Conservation (phyloP, 495 filamentous ascomycete species). For the Lophium mytilinum region DNA sequence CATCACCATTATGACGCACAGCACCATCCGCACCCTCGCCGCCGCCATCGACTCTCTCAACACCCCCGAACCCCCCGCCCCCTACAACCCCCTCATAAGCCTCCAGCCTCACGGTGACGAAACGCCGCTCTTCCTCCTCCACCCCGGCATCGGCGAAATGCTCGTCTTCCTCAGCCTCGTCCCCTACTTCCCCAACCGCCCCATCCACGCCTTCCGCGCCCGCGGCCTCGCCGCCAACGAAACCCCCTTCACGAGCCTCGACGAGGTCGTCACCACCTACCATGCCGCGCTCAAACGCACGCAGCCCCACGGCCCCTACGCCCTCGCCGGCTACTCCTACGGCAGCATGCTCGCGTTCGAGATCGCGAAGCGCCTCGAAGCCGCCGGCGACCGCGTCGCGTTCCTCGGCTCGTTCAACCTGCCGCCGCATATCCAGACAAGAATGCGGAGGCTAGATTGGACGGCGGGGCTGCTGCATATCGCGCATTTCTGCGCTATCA, state of each 20-base stretch:
- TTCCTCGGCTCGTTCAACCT: conserved; percentile 38
- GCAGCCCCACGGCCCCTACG: conserved; percentile 50
- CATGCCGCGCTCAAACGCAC: conserved; percentile 34
- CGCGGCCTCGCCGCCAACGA: conserved; percentile 44
- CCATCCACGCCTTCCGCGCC: conserved; percentile 47
- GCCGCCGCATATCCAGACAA: conserved; percentile 46
- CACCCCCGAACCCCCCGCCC: neutral
- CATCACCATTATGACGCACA: conserved; percentile 37
- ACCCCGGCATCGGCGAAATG: conserved; percentile 50
- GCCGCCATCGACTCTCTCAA: conserved; percentile 19
- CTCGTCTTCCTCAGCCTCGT: conserved; percentile 48
- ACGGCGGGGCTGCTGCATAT: conserved; percentile 41
- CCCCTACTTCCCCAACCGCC: conserved; percentile 41
- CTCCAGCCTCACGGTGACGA: conserved; percentile 39
- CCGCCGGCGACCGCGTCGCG: conserved; percentile 21
- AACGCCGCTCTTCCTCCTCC: conserved; percentile 49
- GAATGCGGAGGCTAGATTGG: conserved; percentile 45
- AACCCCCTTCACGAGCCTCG: conserved; percentile 31
- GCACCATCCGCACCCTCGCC: conserved; percentile 34
- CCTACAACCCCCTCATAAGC: conserved; percentile 43
- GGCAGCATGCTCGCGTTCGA: conserved; percentile 51
- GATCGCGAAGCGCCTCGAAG: conserved; percentile 40
- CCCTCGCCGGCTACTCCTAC: conserved; percentile 48
- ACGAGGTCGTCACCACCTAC: conserved; percentile 38
- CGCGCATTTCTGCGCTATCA: conserved; percentile 41